Base-by-base conservation (phyloP, 805 yeast species). In the Starmerella sirachaensis region DNA sequence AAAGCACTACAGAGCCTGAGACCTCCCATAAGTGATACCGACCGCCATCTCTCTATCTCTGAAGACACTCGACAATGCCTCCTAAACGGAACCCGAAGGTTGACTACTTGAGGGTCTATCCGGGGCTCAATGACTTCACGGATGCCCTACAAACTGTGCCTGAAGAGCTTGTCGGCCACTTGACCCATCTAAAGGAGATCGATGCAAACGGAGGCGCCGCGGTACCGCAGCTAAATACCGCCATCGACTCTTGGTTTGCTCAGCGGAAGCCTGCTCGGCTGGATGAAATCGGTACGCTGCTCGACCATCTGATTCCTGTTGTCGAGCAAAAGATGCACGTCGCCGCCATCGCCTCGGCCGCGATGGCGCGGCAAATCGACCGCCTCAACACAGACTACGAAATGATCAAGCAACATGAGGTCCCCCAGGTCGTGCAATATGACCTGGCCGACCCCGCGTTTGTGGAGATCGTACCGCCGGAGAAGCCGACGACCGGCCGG, bases 321-420 rank as follows among this genome's bases (percentile, higher is more conserved):
- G 61, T 88, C 38, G 97, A 88, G 56, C 96, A 91, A 57, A 91
- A 91, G 60, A 84, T 91, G 93, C 96, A 88, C 57, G 95, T 91
- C 29, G 88, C 96, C 4, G 78, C 88, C 1, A 77, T 83, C 27
- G 95, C 96, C 17, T 70, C 82, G 21, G 96, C 86, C 50, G 69
- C 77, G 10, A 68, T 85, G 31, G 62, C 68, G 21, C 73, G 76
- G 41, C 80, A 83, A 52, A 61, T 83, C 38, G 68, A 66, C 35
- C 66, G 96, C 35, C 68, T 91, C 46, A 81, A 86, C 54, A 73
- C 78, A 48, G 93, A 82, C 53, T 86, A 74, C 62, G 80, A 79
- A 33, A 64, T 78, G 33, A 79, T 88, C 18, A 61, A 69, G 40
- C 74, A 76, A 50, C 65, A 70, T 50, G 98, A 91, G 60, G 76